phyloP scores from a whole-genome alignment of 139 green algal genomes.

The Axilococcus clingmanii region DNA sequence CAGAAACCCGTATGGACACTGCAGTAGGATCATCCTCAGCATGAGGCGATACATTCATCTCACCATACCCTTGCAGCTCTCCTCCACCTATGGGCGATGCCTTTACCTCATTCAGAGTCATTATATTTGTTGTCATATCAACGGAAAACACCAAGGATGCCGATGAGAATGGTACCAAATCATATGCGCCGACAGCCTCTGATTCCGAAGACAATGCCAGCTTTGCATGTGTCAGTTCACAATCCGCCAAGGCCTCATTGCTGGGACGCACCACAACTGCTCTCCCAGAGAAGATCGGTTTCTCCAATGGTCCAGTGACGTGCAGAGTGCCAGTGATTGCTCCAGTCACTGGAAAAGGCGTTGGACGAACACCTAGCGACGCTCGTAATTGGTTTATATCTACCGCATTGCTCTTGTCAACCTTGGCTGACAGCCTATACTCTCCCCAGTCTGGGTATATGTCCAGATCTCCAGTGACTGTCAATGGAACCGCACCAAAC shows the following conservation, averaged over 20 bases:
- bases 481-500: constrained; percentile 67
- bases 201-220: constrained; percentile 22
- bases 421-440: constrained; percentile 66
- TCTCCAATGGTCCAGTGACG: constrained; percentile 78
- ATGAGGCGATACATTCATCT: constrained; percentile 64
- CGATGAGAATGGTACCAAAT: constrained; percentile 43
- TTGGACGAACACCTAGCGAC: constrained; percentile 66
- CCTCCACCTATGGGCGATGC: constrained; percentile 69
- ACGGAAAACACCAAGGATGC: constrained; percentile 73
- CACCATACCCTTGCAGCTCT: constrained; percentile 54
- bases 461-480: constrained; percentile 77
- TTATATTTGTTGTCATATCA: constrained; percentile 63
- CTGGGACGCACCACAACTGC: constrained; percentile 18
- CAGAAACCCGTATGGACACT: constrained; percentile 59
- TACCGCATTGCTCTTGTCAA: constrained; percentile 56
- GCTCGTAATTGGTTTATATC: constrained; percentile 83
- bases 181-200: constrained; percentile 72
- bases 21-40: constrained; percentile 74
- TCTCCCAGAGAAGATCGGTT: constrained; percentile 74
- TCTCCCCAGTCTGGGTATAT: constrained; percentile 67
- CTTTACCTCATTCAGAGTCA: constrained; percentile 53
- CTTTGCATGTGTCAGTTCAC: constrained; percentile 30
- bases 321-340: constrained; percentile 75
- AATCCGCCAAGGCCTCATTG: constrained; percentile 6
- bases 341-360: constrained; percentile 64